These are phyloP conservation scores for Sporothrix pseudoabietina DNA, from an alignment of 2,329 filamentous ascomycete species.

Conservation along the genomic window DNA sequence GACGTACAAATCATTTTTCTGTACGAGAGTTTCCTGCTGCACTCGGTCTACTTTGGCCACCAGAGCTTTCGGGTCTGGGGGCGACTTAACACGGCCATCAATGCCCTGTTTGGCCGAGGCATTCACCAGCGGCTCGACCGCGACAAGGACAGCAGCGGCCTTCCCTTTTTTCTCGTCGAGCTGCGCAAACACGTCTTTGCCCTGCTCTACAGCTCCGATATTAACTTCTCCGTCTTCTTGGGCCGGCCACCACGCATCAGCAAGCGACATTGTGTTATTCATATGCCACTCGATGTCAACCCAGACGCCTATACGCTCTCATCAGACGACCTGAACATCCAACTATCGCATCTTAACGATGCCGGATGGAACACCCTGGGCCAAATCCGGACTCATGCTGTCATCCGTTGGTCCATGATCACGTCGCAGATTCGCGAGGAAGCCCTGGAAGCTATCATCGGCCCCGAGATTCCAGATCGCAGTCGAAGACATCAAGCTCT, in stretches of 20 bases:
- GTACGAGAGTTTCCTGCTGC: slow-evolving; percentile 28
- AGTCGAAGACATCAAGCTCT: not conserved
- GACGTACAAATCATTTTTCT: slow-evolving; percentile 30
- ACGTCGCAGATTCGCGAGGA: slow-evolving; percentile 30
- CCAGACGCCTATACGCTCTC: not conserved
- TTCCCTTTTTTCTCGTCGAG: slow-evolving; percentile 29
- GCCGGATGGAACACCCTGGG: slow-evolving; percentile 57
- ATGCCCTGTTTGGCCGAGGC: slow-evolving; percentile 26
- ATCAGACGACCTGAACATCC: slow-evolving; percentile 44
- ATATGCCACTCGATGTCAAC: slow-evolving; percentile 56
- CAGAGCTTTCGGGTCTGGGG: slow-evolving; percentile 28
- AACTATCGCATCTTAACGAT: slow-evolving; percentile 45
- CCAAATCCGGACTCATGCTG: slow-evolving; percentile 37
- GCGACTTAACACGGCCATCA: slow-evolving; percentile 25
- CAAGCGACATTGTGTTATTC: slow-evolving; percentile 56
- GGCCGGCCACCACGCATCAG: slow-evolving; percentile 58
- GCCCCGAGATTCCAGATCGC: slow-evolving; percentile 1
- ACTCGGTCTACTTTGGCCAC: slow-evolving; percentile 29
- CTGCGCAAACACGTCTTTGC: slow-evolving; percentile 30
- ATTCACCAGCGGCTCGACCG: slow-evolving; percentile 27
- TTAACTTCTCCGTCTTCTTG: slow-evolving; percentile 54
- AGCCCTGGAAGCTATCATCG: slow-evolving; percentile 23
- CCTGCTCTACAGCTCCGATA: slow-evolving; percentile 45
- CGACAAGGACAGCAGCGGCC: not conserved
- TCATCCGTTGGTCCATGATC: slow-evolving; percentile 29